Conservation (phyloP, 148 eudicot genomes). For the Pouteria glomerata region DNA sequence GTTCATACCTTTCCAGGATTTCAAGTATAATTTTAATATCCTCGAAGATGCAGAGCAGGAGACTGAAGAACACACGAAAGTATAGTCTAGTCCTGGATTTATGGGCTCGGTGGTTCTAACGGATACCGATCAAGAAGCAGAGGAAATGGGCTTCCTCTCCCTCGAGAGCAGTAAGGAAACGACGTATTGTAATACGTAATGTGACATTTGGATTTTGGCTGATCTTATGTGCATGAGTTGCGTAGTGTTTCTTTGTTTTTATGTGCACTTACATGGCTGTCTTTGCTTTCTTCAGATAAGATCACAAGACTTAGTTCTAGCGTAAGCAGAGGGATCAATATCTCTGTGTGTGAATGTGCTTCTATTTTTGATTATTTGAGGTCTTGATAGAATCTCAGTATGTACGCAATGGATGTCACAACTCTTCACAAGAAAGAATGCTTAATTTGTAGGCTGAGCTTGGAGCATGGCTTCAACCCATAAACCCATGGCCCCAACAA, state of each 20-base stretch:
- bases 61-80: background rate
- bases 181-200: slow-evolving; percentile 5
- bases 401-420: too few relatives aligned
- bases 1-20: background rate
- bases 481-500: too few relatives aligned
- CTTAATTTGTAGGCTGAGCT: too few relatives aligned
- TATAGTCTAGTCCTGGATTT: background rate
- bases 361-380: background rate
- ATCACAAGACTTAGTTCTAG: background rate
- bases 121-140: background rate
- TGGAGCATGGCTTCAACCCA: background rate
- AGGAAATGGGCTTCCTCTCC: slow-evolving; percentile 5
- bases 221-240: slow-evolving; percentile 7
- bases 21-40: slow-evolving; percentile 9
- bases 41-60: slow-evolving; percentile 11
- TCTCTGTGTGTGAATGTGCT: background rate
- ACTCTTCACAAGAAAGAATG: too few relatives aligned
- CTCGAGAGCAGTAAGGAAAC: background rate
- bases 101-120: slow-evolving; percentile 1
- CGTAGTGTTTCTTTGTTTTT: background rate
- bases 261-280: background rate
- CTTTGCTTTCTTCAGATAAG: background rate
- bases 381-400: background rate
- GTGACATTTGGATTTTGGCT: background rate
- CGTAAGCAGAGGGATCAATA: background rate